Evolutionary conservation across 805 yeast species (phyloP).

Genomic region (Candida ortonii): DNA sequence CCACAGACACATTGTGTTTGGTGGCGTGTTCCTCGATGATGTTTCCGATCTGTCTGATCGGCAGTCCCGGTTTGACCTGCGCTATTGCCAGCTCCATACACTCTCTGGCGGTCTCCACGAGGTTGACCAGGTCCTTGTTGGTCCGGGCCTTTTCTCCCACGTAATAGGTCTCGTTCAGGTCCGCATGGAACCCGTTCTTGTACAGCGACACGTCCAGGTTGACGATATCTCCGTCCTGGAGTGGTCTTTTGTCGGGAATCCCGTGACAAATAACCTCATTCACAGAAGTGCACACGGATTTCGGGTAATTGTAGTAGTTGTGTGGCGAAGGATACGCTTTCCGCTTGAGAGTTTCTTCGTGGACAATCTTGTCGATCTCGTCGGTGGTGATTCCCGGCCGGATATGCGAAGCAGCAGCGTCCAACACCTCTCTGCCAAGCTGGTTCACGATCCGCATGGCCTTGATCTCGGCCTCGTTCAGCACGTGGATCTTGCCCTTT

Average conservation of each 20-base stretch:
- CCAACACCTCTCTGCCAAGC: slow-evolving; percentile 84
- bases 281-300: slow-evolving; percentile 87
- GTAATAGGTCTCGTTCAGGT: slow-evolving; percentile 93
- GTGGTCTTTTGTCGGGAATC: slow-evolving; percentile 84
- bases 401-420: slow-evolving; percentile 78
- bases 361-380: slow-evolving; percentile 81
- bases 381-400: slow-evolving; percentile 92
- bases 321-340: slow-evolving; percentile 93
- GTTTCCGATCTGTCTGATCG: slow-evolving; percentile 84
- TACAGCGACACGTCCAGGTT: slow-evolving; percentile 86
- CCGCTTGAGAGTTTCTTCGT: slow-evolving; percentile 82
- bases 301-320: slow-evolving; percentile 91
- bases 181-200: slow-evolving; percentile 88
- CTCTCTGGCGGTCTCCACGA: slow-evolving; percentile 91
- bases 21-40: slow-evolving; percentile 84
- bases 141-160: slow-evolving; percentile 84
- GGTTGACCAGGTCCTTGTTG: slow-evolving; percentile 78
- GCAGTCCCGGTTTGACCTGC: slow-evolving; percentile 84
- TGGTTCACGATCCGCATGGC: slow-evolving; percentile 73
- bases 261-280: slow-evolving; percentile 98
- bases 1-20: slow-evolving; percentile 77
- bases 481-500: slow-evolving; percentile 59
- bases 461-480: slow-evolving; percentile 65
- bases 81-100: slow-evolving; percentile 80
- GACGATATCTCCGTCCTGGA: slow-evolving; percentile 91